Base-by-base conservation (phyloP, 148 eudicot genomes). In the Rhododendron vialii region DNA sequence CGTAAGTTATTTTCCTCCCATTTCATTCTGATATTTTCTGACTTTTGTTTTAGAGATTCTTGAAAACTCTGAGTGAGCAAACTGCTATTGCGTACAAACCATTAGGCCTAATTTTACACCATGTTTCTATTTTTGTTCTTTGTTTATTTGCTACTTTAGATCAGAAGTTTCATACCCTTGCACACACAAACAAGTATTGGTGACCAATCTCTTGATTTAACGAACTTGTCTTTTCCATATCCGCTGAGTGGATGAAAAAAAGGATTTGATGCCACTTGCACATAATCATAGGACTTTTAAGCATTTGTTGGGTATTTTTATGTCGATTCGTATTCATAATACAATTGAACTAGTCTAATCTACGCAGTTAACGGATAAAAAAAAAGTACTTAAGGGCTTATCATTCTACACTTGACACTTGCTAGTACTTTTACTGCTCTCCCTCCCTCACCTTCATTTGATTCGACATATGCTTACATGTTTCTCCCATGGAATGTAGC, bases 1-100 rank as follows among this genome's bases (percentile, higher is more conserved):
- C 33, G 95, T 92, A 88, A 83, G 41, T 17, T 83, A 69, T 51
- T 77, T 84, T 50, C 18, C 73, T 74, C 1, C 47, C 33, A 51
- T 53, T 10, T 59, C 61, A 6, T 67, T 78, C 33, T 35, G n/a
- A 28, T 47, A 18, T 24, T 35, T 53, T 69, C 8, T 33, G 15
- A 48, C 59, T 67, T 67, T 69, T 17, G 4, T 17, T 82, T 63
- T 10, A 30, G 41, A 83, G 2, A 41, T 67, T 14, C 45, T 22
- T 69, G 35, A 20, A 4, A 67, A 45, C 48, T 28, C 7, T 7
- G 36, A 8, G 30, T 41, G 75, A 14, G 55, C 30, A 36, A 63
- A n/a, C 30, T 82, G 75, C 28, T 36, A 65, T 45, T 14, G 7
- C 45, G 14, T 51, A 24, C 78, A 18, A 41, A 14, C 50, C 20